phyloP scores from a whole-genome alignment of 2,329 filamentous ascomycete genomes.

The Eutypella sp. region DNA sequence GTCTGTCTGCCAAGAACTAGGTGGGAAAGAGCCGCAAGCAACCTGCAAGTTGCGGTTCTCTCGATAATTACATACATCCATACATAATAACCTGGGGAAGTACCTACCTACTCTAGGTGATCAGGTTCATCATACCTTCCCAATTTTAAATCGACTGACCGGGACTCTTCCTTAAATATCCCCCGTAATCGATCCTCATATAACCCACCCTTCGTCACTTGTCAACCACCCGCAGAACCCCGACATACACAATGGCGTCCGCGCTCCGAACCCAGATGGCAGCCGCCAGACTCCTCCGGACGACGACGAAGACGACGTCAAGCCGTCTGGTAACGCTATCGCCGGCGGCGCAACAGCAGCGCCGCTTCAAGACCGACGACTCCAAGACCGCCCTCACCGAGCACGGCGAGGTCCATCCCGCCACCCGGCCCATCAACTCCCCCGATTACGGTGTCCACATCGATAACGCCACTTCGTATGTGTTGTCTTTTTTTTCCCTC shows the following conservation, averaged over 20 bases:
- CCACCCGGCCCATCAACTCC: conserved; percentile 51
- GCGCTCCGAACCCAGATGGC: conserved; percentile 51
- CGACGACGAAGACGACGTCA: conserved; percentile 30
- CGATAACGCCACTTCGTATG: conserved; percentile 90
- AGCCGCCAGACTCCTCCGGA: conserved; percentile 48
- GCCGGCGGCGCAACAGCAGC: conserved; percentile 32
- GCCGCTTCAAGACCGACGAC: conserved; percentile 44
- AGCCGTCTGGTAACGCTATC: conserved; percentile 32
- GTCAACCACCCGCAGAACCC: conserved; percentile 1
- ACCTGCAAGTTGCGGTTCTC: too few species aligned
- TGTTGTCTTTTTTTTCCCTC: conserved; percentile 1
- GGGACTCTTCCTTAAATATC: neutral
- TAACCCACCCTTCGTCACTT: neutral
- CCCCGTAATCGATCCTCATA: neutral
- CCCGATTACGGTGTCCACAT: conserved; percentile 76
- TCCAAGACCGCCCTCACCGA: conserved; percentile 35
- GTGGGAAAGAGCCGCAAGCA: too few species aligned
- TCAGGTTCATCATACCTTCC: neutral
- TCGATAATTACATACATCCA: too few species aligned
- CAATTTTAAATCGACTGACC: neutral
- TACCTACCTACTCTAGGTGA: neutral
- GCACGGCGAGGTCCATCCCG: conserved; percentile 27
- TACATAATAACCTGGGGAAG: too few species aligned
- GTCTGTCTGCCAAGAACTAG: too few species aligned
- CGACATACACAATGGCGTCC: conserved; percentile 53